Evolutionary conservation across 345 rosid genomes (phyloP).

Genomic region (Pugionium dolabratum): DNA sequence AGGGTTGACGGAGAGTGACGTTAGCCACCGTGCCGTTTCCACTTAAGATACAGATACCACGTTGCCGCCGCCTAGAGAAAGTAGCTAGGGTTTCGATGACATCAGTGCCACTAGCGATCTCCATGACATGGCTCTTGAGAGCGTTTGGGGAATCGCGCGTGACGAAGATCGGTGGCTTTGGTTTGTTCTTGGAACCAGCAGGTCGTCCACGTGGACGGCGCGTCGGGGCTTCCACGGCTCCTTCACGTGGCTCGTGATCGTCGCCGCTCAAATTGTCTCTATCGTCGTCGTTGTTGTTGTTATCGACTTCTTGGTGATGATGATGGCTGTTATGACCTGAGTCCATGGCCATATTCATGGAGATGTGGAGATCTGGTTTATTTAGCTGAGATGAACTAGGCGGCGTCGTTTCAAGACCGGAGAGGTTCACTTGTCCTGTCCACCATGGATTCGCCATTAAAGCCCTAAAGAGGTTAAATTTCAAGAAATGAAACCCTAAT

Average conservation of each 20-base stretch:
- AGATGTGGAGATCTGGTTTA: constrained; percentile 76
- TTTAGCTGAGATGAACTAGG: constrained; percentile 55
- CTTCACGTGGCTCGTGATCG: constrained; percentile 64
- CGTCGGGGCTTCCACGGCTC: constrained; percentile 55
- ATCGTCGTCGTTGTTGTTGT: constrained; percentile 30
- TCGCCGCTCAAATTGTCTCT: constrained; percentile 50
- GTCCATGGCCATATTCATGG: constrained; percentile 52
- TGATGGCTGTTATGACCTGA: constrained; percentile 41
- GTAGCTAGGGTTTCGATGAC: constrained; percentile 59
- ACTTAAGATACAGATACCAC: constrained; percentile 61
- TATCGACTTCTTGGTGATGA: constrained; percentile 40
- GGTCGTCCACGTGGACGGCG: constrained; percentile 72
- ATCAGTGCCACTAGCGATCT: constrained; percentile 60
- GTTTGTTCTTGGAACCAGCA: constrained; percentile 61
- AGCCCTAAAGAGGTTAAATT: constrained; percentile 9
- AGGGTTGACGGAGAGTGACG: constrained; percentile 62
- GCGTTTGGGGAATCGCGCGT: constrained; percentile 74
- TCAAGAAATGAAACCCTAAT: constrained; percentile 10
- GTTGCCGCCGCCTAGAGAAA: constrained; percentile 57
- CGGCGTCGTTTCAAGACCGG: constrained; percentile 55
- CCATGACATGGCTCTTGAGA: constrained; percentile 67
- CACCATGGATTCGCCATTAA: constrained; percentile 80
- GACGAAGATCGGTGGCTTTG: constrained; percentile 69
- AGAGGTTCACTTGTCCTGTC: constrained; percentile 61
- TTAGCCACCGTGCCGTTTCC: constrained; percentile 67